Evolutionary conservation across 2,329 filamentous ascomycete genomes (phyloP).

Genomic region (Fusarium sororula): DNA sequence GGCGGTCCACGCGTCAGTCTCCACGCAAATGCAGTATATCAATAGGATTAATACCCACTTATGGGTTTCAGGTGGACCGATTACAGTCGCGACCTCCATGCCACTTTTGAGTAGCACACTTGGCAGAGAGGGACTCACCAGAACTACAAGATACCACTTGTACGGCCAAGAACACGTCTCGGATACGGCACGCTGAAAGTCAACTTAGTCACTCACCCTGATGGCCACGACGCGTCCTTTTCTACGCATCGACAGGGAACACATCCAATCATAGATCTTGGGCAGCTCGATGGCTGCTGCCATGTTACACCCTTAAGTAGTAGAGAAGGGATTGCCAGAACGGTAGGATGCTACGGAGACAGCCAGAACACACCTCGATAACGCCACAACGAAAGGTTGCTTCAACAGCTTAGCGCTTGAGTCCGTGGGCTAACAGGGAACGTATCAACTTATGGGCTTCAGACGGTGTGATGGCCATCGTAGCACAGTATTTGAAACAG

Average conservation of each 20-base stretch:
- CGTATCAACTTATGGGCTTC: background rate
- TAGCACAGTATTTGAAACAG: too few relatives aligned
- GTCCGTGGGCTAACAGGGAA: background rate
- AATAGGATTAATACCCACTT: background rate
- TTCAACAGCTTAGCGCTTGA: background rate
- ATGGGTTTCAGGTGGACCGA: background rate
- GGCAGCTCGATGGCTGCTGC: background rate
- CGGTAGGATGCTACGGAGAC: background rate
- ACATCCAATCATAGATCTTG: background rate
- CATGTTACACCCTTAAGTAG: rapidly evolving
- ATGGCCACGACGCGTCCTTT: background rate
- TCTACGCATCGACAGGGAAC: background rate
- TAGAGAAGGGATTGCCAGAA: rapidly evolving
- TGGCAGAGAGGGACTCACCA: background rate
- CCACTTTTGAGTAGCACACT: background rate
- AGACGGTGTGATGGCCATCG: background rate
- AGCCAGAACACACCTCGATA: background rate
- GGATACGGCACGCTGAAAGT: background rate
- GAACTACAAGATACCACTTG: background rate
- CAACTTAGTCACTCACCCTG: background rate
- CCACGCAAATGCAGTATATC: background rate
- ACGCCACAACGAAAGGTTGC: background rate
- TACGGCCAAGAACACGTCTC: background rate
- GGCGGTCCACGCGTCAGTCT: background rate
- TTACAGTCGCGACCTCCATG: background rate